Conservation (phyloP, 2,329 filamentous ascomycete species). For the Colletotrichum euphorbiae region DNA sequence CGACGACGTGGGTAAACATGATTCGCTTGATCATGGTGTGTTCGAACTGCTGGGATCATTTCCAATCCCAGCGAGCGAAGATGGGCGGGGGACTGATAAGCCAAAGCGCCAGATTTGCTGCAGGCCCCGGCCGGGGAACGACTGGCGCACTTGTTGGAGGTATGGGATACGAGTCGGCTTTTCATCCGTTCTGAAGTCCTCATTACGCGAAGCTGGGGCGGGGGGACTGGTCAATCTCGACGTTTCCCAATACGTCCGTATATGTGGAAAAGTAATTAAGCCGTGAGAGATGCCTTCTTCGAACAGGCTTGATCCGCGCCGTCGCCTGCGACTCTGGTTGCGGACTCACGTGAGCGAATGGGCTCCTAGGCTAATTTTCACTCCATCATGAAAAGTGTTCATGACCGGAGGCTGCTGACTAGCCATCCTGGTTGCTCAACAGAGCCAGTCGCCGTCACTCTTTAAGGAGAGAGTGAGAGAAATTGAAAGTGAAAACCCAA, state of each 20-base stretch:
- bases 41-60: slow-evolving; percentile 31
- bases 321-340: too few species aligned
- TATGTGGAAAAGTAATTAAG: neutral
- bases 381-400: too few species aligned
- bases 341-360: too few species aligned
- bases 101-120: slow-evolving; percentile 36
- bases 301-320: neutral
- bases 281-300: slow-evolving; percentile 4
- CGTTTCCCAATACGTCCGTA: slow-evolving; percentile 19
- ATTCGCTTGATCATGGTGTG: slow-evolving; percentile 37
- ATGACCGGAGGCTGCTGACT: too few species aligned
- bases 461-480: neutral
- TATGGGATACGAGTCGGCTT: slow-evolving; percentile 21
- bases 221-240: neutral
- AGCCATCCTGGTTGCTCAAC: neutral
- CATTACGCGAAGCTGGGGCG: neutral
- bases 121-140: slow-evolving; percentile 31
- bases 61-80: slow-evolving; percentile 29
- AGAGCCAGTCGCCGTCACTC: neutral
- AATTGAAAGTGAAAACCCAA: neutral
- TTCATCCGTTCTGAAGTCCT: neutral
- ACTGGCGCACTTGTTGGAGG: neutral
- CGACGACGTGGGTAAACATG: slow-evolving; percentile 41
- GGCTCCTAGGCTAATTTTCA: too few species aligned
- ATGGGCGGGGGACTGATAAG: slow-evolving; percentile 39